Base-by-base conservation (phyloP, 2,329 filamentous ascomycete species). In the Aspergillus ruber region DNA sequence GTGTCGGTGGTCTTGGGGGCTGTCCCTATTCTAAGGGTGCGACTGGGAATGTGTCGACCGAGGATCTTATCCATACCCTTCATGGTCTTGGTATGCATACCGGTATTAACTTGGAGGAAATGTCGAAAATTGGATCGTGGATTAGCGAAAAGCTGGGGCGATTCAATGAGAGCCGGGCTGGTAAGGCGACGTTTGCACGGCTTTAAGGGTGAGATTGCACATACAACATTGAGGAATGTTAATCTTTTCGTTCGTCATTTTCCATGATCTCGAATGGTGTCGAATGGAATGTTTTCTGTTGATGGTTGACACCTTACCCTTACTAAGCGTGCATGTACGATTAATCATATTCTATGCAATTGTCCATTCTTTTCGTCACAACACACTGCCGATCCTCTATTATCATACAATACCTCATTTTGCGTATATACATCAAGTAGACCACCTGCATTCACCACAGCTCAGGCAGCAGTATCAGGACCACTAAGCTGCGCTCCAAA, bases 1-100 rank as follows among this genome's bases (percentile, higher is more conserved):
- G 80, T 43, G 82, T 85, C 6, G 81, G 76, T 13, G 82, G 82
- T 0, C 68, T 85, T 15, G 82, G 82, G 35, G 82, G 82, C 0
- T 85, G 82, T 59, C 82, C 82, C 1, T 85, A 79, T 56, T 81
- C 78, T 42, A 82, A 82, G 25, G 82, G 82, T 3, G 82, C 82
- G 6, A 85, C 81, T 2, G 82, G 82, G 0, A 85, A 85, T 62
- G 77, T 84, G 15, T 75, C 80, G 2, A 84, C 81, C 0, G 82
- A 85, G 56, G 82, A 85, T 57, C 56, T 84, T 44, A 71, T 84
- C 3, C 78, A 84, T 58, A 75, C 74, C 3, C 63, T 84, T 47
- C 78, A 84, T 54, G 78, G 78, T 50, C 63, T 84, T 18, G 82
- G 82, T 0, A 75, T 77, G 62, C 72, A 77, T 50, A 84, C 81